Conservation (phyloP, 1,284 basidiomycete genomes). For the Puccinia novopanici region DNA sequence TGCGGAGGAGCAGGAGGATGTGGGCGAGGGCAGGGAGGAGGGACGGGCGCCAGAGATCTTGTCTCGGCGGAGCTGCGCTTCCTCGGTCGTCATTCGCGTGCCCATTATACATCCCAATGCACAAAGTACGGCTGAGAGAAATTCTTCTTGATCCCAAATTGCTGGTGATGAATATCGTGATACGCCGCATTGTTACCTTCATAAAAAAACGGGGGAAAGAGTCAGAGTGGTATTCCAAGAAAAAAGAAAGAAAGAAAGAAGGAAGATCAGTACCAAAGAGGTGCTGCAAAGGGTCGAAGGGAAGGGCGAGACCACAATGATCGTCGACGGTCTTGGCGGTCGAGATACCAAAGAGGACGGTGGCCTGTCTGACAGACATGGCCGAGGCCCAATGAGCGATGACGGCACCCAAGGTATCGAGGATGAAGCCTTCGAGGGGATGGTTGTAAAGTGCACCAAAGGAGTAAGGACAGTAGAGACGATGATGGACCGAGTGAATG, state of each 20-base stretch:
- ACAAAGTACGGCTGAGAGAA: constrained; percentile 87
- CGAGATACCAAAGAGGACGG: constrained; percentile 78
- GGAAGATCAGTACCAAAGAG: constrained; percentile 25
- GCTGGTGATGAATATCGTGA: constrained; percentile 95
- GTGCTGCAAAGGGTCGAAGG: constrained; percentile 70
- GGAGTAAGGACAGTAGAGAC: constrained; percentile 94
- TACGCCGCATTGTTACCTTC: constrained; percentile 89
- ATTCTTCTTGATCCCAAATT: constrained; percentile 90
- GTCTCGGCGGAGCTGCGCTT: constrained; percentile 53
- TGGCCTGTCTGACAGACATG: constrained; percentile 76
- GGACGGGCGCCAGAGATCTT: background rate
- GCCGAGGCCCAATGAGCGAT: constrained; percentile 72
- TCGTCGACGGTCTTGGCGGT: constrained; percentile 96
- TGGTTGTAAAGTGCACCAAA: constrained; percentile 98
- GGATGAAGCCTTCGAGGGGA: constrained; percentile 86
- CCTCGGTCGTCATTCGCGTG: constrained; percentile 59
- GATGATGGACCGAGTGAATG: constrained; percentile 92
- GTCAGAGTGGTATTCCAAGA: constrained; percentile 2
- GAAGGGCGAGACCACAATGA: constrained; percentile 88
- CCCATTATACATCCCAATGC: constrained; percentile 61
- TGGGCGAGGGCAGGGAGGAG: background rate
- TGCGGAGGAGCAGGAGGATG: too few species aligned
- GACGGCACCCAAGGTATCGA: constrained; percentile 81
- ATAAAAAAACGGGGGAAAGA: constrained; percentile 14
- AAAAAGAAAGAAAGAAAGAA: background rate